These are phyloP conservation scores for Aureococcus anophagefferens DNA, from an alignment of 108 stramenopile species.

Conservation along the genomic window DNA sequence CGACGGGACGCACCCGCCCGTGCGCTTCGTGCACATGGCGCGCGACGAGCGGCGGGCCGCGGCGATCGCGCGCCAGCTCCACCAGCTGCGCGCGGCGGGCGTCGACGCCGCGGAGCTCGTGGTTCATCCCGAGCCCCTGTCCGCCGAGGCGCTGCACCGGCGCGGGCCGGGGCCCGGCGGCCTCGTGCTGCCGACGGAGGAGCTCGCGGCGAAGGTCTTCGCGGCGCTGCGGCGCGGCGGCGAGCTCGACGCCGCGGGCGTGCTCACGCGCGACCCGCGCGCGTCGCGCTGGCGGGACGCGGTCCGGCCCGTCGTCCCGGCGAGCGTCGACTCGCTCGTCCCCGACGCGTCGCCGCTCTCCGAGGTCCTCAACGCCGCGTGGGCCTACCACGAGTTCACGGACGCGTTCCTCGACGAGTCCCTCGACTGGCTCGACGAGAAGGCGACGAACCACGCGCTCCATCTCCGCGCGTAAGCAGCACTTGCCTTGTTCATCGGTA, in stretches of 20 bases:
- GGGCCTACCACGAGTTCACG: too few species aligned
- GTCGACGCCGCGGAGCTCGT: neutral
- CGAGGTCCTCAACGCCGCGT: too few species aligned
- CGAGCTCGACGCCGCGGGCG: neutral
- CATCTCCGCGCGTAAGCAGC: too few species aligned
- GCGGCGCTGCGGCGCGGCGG: neutral
- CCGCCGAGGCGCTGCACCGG: neutral
- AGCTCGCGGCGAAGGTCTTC: neutral
- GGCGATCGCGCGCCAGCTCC: neutral
- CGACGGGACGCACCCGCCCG: neutral
- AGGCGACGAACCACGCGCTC: too few species aligned
- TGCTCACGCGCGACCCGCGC: neutral
- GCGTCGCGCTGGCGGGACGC: neutral
- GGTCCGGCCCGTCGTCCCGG: neutral
- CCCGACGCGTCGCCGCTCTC: too few species aligned
- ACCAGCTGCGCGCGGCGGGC: neutral
- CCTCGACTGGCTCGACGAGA: too few species aligned
- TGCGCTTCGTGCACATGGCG: neutral
- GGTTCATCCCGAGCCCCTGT: neutral
- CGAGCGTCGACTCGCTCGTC: neutral
- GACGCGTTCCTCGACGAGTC: too few species aligned
- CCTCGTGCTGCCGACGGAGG: neutral
- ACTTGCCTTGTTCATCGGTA: too few species aligned
- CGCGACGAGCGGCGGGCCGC: neutral
- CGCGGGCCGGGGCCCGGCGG: neutral